Base-by-base conservation (phyloP, 2,329 filamentous ascomycete species). In the Coniochaeta pulveracea region DNA sequence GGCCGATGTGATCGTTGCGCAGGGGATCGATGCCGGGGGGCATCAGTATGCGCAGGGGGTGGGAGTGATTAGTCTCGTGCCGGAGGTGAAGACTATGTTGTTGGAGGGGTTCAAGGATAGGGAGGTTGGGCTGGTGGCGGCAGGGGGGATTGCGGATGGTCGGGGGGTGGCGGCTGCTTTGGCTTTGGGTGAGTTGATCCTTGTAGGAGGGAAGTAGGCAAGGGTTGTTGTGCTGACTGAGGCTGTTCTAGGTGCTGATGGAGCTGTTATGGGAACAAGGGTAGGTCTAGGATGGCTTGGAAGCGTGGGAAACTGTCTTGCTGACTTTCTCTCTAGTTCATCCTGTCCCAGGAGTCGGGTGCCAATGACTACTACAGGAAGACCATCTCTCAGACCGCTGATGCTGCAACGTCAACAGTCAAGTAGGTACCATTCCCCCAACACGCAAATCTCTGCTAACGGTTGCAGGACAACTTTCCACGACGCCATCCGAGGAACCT, bases 1-100 rank as follows among this genome's bases (percentile, higher is more conserved):
- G 1, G 54, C 69, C 1, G 72, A 80, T 43, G 71, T 70, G 18
- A 44, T 80, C 2, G 70, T 80, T 6, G 61, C 72, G 5, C 76
- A 80, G 50, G 76, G 76, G 3, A 60, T 63, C 5, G 76, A 80
- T 51, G 76, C 75, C 1, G 76, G 75, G 6, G 76, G 76, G 0
- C 76, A 80, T 46, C 74, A 76, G 40, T 66, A 71, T 27, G 58
- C 59, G 1, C 52, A 55, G 15, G 72, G 69, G 4, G 64, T 67
- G 3, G 63, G 73, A 5, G 52, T 80, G 3, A 50, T 78, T 4
- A 58, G 63, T 3, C 51, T 80, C 4, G 49, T 80, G 23, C 72
- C 72, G 0, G 75, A 80, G 52, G 61, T 76, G 7, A 53, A 50
- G 30, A 62, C 64, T 37, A 57, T 66, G 35, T 40, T 77, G 11